Evolutionary conservation across 108 stramenopile genomes (phyloP).

Genomic region (Pseudonitzschia multiseries): DNA sequence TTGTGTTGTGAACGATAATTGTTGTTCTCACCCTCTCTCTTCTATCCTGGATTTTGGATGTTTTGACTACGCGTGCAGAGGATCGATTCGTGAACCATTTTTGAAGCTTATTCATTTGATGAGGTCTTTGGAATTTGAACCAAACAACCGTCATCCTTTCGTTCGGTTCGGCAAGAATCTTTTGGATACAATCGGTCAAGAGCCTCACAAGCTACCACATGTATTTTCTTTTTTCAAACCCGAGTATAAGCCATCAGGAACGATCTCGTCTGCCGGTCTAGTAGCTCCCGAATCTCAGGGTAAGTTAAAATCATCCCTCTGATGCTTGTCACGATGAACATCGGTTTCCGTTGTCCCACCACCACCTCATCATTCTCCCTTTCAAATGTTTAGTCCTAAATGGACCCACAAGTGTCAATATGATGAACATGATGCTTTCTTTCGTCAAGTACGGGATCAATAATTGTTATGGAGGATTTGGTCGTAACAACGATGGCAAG

Average conservation of each 20-base stretch:
- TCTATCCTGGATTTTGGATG: no score
- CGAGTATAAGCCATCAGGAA: slow-evolving; percentile 41
- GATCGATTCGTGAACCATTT: slow-evolving; percentile 40
- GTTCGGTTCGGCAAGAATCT: slow-evolving; percentile 12
- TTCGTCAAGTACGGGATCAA: not conserved
- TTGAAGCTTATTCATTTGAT: slow-evolving; percentile 33
- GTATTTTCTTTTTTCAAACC: slow-evolving; percentile 70
- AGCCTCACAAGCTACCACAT: slow-evolving; percentile 38
- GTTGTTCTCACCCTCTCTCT: no score
- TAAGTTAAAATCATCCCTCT: not conserved
- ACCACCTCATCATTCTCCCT: not conserved
- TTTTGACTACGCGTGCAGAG: slow-evolving; percentile 19
- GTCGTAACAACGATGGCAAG: slow-evolving; percentile 1
- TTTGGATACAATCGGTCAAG: slow-evolving; percentile 46
- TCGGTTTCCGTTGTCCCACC: not conserved
- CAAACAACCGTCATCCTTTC: not conserved
- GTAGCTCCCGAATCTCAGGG: slow-evolving; percentile 56
- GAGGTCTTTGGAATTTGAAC: slow-evolving; percentile 30
- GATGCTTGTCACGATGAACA: not conserved
- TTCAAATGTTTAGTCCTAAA: not conserved
- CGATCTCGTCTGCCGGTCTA: slow-evolving; percentile 26
- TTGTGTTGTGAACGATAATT: no score
- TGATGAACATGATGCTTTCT: slow-evolving; percentile 4
- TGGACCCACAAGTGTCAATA: slow-evolving; percentile 5
- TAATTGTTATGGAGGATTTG: not conserved